Evolutionary conservation across 441 rosid species (phyloP).

Genomic region (Populus hybrid): DNA sequence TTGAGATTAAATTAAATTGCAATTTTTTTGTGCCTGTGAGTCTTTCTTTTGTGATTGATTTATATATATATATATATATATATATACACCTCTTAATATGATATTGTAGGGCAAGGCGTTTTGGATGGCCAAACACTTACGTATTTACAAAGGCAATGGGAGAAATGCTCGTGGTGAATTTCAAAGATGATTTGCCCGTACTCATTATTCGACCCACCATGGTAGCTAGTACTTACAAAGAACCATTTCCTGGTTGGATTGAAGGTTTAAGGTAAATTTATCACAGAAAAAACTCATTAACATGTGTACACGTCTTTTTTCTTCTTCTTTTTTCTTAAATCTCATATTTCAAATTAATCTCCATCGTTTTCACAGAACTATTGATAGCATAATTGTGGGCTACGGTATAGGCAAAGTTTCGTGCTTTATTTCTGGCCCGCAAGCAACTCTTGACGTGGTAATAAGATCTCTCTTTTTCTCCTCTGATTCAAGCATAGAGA

Average conservation of each 20-base stretch:
- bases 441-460: conserved; percentile 55
- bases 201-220: conserved; percentile 46
- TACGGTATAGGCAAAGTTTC: conserved; percentile 67
- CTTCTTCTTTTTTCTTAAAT: neutral
- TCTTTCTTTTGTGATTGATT: no score
- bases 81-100: neutral
- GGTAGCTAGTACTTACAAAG: conserved; percentile 38
- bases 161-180: conserved; percentile 39
- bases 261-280: conserved; percentile 42
- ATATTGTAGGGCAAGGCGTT: conserved; percentile 36
- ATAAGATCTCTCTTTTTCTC: neutral
- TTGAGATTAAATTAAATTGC: no score
- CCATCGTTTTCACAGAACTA: conserved; percentile 47
- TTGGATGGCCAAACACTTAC: conserved; percentile 63
- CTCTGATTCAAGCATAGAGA: neutral
- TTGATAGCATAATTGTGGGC: conserved; percentile 69
- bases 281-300: no score
- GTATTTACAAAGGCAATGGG: conserved; percentile 62
- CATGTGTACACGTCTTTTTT: no score
- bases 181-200: conserved; percentile 26
- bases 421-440: conserved; percentile 51
- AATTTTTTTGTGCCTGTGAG: no score
- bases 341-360: no score
- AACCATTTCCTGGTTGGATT: conserved; percentile 58
- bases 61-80: no score